Evolutionary conservation across 768 basidiomycete species (phyloP).

Genomic region (Coprinopsis cinerea): DNA sequence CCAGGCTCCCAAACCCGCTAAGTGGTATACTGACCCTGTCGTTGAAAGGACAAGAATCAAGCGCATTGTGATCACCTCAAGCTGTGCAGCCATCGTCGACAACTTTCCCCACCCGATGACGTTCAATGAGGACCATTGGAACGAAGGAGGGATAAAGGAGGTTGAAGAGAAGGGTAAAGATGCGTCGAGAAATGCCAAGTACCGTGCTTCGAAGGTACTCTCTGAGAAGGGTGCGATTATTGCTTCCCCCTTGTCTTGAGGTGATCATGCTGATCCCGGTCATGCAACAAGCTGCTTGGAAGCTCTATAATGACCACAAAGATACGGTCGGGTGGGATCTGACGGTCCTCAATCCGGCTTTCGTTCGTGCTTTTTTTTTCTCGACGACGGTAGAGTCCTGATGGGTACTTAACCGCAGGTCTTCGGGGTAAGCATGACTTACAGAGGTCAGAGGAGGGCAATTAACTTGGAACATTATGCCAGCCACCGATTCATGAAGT

Average conservation of each 20-base stretch:
- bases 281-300: slow-evolving; percentile 7
- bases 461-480: not conserved
- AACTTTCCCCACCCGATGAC: slow-evolving; percentile 17
- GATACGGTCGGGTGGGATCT: slow-evolving; percentile 9
- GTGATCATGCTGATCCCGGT: not conserved
- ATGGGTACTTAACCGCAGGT: not conserved
- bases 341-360: slow-evolving; percentile 2
- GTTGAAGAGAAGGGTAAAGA: slow-evolving; percentile 45
- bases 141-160: slow-evolving; percentile 36
- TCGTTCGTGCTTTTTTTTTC: not conserved
- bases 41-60: slow-evolving; percentile 39
- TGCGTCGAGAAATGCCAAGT: slow-evolving; percentile 33
- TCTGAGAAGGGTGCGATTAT: slow-evolving; percentile 47
- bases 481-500: not conserved
- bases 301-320: slow-evolving; percentile 6
- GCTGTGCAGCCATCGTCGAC: slow-evolving; percentile 34
- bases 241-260: not conserved
- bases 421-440: not conserved
- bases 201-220: slow-evolving; percentile 56
- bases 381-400: not conserved
- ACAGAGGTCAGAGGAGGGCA: not conserved
- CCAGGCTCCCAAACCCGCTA: no score
- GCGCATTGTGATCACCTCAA: slow-evolving; percentile 65
- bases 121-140: slow-evolving; percentile 56
- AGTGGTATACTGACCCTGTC: not conserved